Base-by-base conservation (phyloP, 768 basidiomycete species). In the Leccinellum albellum region DNA sequence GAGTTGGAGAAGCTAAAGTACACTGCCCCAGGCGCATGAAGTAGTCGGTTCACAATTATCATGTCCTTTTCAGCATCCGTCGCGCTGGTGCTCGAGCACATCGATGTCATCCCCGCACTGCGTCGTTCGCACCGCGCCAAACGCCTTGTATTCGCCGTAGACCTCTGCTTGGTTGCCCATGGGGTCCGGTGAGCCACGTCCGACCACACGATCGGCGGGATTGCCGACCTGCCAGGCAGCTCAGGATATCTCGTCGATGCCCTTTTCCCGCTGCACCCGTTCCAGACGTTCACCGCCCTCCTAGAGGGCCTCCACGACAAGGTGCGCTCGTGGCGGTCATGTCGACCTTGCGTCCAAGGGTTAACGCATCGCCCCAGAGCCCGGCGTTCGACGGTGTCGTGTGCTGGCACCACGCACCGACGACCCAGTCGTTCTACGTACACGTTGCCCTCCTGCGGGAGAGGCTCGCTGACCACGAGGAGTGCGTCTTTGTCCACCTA, bases 1-100 rank as follows among this genome's bases (percentile, higher is more conserved):
- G 74, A 77, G 42, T 69, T 88, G 28, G 82, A 87, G 65, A 70
- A 67, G 14, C 69, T 86, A 70, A 79, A 74, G 63, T 88, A 88
- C 59, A 62, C 63, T 8, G 79, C 84, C 10, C 79, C 76, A 24
- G 82, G 85, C 6, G 83, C 84, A 51, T 84, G 65, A 75, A 23
- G 5, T 17, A 26, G 17, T 26, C 10, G 9, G n/a, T 40, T 20
- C 10, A 5, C n/a, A 40, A 17, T 9, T 17, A 20, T 20, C n/a
- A 42, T 42, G 2, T 23, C 49, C 32, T 66, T 66, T 26, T 12
- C 17, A n/a, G 44, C 54, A 1, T 64, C 70, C 3, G 54, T 71
- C 53, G 56, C 57, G n/a, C 50, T 66, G 6, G 61, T 71, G 29
- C 23, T 56, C 46, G 48, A 58, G 7, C 58, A 70, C 52, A 47